These are phyloP conservation scores for Neurospora sublineolata DNA, from an alignment of 495 filamentous ascomycete species.

Conservation along the genomic window DNA sequence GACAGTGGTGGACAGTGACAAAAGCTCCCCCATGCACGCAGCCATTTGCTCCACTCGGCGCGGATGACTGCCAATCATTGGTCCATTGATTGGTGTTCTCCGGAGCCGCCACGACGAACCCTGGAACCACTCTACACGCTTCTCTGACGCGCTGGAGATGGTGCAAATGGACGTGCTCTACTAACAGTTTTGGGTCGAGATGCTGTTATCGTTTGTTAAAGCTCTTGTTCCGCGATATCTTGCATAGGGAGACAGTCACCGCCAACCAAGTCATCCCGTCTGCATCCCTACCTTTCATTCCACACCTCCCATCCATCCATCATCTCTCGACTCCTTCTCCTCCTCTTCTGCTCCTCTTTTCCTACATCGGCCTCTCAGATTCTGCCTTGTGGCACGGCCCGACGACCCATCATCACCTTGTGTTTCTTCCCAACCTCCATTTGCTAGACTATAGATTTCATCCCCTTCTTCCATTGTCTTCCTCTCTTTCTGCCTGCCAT, in stretches of 20 bases:
- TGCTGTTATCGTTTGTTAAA: not conserved
- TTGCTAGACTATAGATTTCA: not conserved
- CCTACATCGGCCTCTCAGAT: not conserved
- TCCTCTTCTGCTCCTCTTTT: not conserved
- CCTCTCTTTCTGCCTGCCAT: not conserved
- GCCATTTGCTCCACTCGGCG: not conserved
- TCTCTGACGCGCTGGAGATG: not conserved
- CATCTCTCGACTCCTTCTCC: not conserved
- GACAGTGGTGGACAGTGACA: not conserved
- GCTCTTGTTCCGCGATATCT: not conserved
- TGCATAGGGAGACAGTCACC: conserved; percentile 11
- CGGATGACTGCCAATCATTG: not conserved
- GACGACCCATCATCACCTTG: not conserved
- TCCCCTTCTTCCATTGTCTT: not conserved
- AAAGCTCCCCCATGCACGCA: not conserved
- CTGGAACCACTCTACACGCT: not conserved
- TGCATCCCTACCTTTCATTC: not conserved
- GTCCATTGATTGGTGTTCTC: not conserved
- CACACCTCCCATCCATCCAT: conserved; percentile 1
- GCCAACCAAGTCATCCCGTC: conserved; percentile 17
- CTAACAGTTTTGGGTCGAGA: not conserved
- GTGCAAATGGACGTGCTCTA: not conserved
- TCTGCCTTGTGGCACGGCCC: not conserved
- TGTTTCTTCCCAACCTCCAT: conserved; percentile 2
- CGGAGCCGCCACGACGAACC: not conserved